Percentiles rank a stretch among this genome's conserved stretches.
These are phyloP conservation scores for Polytrichum formosum DNA, from an alignment of 225 moss, liverwort and hornwort species.

Conservation along the genomic window DNA sequence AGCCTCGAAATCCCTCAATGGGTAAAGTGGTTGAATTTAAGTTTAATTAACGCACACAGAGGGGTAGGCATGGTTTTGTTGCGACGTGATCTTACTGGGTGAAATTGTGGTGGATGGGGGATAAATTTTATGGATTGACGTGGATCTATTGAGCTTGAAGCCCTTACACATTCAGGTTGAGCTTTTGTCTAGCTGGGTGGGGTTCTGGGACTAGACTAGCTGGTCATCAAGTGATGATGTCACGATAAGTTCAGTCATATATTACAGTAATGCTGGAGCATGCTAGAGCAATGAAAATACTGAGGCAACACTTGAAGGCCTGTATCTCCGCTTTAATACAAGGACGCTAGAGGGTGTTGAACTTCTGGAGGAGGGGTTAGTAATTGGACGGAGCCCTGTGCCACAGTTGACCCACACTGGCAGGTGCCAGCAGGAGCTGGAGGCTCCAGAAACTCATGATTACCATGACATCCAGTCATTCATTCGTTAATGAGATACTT, in stretches of 20 bases:
- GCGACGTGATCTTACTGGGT: neutral
- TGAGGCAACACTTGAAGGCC: neutral
- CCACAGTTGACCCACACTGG: neutral
- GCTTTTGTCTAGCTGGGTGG: too few species aligned
- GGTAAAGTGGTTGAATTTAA: neutral
- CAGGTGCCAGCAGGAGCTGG: neutral
- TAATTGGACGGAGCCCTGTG: neutral
- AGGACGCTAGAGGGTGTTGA: neutral
- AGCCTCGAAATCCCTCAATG: too few species aligned
- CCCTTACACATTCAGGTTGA: neutral
- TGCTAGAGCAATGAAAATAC: slow-evolving; percentile 3
- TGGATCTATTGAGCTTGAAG: neutral
- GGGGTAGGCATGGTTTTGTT: neutral
- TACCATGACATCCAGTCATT: neutral
- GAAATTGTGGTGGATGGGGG: too few species aligned
- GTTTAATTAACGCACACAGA: neutral
- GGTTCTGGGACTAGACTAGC: neutral
- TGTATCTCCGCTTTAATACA: neutral
- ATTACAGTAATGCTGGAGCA: neutral
- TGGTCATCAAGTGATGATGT: neutral
- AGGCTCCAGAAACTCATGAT: neutral
- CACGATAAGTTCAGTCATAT: neutral
- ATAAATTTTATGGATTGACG: neutral
- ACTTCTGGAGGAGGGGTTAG: neutral
- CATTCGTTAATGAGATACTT: neutral